phyloP scores from a whole-genome alignment of 192 early-diverging fungal genomes.

The Linnemannia exigua region DNA sequence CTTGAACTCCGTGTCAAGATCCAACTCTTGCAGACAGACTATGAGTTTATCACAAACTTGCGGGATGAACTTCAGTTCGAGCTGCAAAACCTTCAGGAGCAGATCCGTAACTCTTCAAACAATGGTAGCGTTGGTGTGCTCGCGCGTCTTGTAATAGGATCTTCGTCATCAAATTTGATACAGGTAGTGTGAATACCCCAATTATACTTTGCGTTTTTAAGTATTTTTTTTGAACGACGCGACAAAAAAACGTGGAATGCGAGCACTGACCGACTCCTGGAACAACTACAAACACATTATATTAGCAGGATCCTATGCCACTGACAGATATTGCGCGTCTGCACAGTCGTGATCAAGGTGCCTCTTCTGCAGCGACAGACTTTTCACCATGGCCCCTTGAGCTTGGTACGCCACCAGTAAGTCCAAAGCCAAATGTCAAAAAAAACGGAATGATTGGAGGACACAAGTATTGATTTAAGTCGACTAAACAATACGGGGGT shows the following conservation, averaged over 20 bases:
- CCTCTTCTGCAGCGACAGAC: not conserved
- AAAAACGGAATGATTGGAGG: too few relatives aligned
- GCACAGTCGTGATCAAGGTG: not conserved
- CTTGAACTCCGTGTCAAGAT: not conserved
- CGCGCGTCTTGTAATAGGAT: not conserved
- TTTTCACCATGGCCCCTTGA: slow-evolving; percentile 2
- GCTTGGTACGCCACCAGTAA: not conserved
- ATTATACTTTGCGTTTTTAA: not conserved
- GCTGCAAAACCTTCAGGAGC: not conserved
- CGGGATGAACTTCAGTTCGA: not conserved
- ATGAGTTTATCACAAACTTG: not conserved
- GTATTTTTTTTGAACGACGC: not conserved
- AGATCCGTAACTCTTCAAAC: not conserved
- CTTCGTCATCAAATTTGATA: not conserved
- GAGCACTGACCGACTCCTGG: not conserved
- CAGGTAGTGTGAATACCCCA: not conserved
- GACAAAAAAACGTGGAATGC: not conserved
- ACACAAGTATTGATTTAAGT: too few relatives aligned
- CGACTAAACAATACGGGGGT: too few relatives aligned
- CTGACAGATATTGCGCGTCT: slow-evolving; percentile 9
- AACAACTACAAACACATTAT: too few relatives aligned
- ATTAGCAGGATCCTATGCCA: not conserved
- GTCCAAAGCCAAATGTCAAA: too few relatives aligned
- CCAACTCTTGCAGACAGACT: not conserved
- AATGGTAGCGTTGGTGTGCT: not conserved